Base-by-base conservation (phyloP, 768 basidiomycete genomes). In the Lanmaoa rubissima region DNA sequence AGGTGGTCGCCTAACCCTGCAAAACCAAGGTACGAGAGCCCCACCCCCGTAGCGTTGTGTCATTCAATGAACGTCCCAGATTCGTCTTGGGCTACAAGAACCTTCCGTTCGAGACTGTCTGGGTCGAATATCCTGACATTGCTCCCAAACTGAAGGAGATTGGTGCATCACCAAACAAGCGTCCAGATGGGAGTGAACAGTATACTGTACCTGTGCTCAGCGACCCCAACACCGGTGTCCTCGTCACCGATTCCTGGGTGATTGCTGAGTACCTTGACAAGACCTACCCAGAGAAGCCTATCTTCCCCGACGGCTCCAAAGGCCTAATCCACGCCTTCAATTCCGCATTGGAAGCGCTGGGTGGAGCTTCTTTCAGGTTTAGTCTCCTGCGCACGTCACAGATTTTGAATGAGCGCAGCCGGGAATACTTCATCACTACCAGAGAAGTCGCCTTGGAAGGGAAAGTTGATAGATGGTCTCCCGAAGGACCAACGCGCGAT, bases 391-490 rank as follows among this genome's bases (percentile, higher is more conserved):
- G 70, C n/a, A 24, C 59, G 1, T 59, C 63, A 14, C 46, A 64
- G 14, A 58, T 70, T 39, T 57, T 82, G 54, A 73, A 68, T 31
- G 66, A 71, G 5, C 59, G 54, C 38, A 79, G 78, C 54, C 55
- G 57, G 39, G 70, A 64, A 31, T 76, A 75, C 63, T 83, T 79
- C 59, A 61, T 74, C 19, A 46, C 54, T 19, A 76, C 73, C 5
- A 65, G 76, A 35, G 70, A 74, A 53, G 54, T 16, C 3, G n/a
- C 9, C 3, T 67, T 75, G 45, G 76, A 76, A 6, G 66, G 58
- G 42, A 63, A 65, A 14, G 57, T 83, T 49, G 77, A 79, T 26
- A 72, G 78, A 34, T 58, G 79, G 34, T 66, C 67, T 7, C 75
- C 76, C 0, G 68, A 65, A 43, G 74, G 75, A 5, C 72, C 74